Conservation (phyloP, 2,329 filamentous ascomycete species). For the Sclerotinia glacialis region DNA sequence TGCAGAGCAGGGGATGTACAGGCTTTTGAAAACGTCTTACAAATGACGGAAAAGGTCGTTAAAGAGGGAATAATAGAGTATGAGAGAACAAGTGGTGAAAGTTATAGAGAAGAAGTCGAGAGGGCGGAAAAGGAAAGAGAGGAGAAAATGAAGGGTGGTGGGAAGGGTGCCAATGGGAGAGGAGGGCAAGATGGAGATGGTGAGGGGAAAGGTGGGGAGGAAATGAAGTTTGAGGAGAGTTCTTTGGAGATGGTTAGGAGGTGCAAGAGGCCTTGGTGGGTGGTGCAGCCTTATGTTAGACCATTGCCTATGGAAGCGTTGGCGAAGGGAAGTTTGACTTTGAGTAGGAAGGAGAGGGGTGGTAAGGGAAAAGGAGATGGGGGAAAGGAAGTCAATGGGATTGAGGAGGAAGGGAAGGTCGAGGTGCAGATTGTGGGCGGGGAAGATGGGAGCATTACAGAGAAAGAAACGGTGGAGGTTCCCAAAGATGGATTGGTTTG, state of each 20-base stretch:
- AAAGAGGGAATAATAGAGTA: slow-evolving; percentile 71
- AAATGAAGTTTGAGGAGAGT: slow-evolving; percentile 47
- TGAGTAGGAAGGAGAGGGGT: slow-evolving; percentile 65
- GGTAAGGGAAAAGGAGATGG: slow-evolving; percentile 44
- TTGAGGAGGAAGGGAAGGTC: slow-evolving; percentile 9
- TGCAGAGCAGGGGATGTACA: slow-evolving; percentile 67
- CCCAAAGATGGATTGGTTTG: slow-evolving; percentile 34
- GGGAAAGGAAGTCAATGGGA: slow-evolving; percentile 60
- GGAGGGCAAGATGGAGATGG: slow-evolving; percentile 33
- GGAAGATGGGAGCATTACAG: slow-evolving; percentile 1
- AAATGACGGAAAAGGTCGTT: slow-evolving; percentile 71
- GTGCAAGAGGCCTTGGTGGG: slow-evolving; percentile 84
- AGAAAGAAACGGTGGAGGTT: slow-evolving; percentile 30
- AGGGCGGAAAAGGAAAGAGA: slow-evolving; percentile 28
- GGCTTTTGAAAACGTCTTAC: slow-evolving; percentile 73
- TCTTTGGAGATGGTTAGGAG: slow-evolving; percentile 65
- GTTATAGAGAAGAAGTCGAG: slow-evolving; percentile 45
- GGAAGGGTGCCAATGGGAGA: slow-evolving; percentile 40
- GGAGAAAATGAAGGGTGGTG: slow-evolving; percentile 33
- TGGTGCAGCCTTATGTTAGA: slow-evolving; percentile 82
- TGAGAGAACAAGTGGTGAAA: slow-evolving; percentile 51
- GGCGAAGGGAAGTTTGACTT: slow-evolving; percentile 71
- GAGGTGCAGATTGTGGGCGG: background rate
- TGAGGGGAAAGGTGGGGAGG: slow-evolving; percentile 32
- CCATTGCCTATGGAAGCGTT: slow-evolving; percentile 85